Conservation (phyloP, 202 grass and related monocot species). For the Carex arenaria region DNA sequence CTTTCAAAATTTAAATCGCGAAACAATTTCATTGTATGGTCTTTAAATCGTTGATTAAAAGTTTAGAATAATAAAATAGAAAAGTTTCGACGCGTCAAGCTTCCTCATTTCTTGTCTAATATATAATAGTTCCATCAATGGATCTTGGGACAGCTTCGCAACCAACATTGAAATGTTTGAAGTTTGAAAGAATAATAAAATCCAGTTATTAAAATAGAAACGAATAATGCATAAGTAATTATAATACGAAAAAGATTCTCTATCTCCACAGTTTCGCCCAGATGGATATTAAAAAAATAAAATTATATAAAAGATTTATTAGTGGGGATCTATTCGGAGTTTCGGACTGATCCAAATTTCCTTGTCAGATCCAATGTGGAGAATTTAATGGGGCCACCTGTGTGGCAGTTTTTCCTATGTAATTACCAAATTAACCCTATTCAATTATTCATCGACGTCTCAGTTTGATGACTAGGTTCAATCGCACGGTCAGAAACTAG, state of each 20-base stretch:
- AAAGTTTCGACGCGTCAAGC: background rate
- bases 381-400: background rate
- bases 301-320: background rate
- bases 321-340: slow-evolving; percentile 10
- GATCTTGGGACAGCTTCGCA: background rate
- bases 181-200: background rate
- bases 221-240: background rate
- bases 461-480: too few species aligned
- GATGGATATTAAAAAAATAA: background rate
- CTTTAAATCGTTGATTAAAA: background rate
- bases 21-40: background rate
- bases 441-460: too few species aligned
- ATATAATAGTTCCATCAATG: background rate
- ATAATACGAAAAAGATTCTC: background rate
- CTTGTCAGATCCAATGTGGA: background rate
- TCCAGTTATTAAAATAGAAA: background rate
- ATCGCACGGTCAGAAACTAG: too few species aligned
- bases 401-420: background rate
- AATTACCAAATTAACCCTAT: too few species aligned
- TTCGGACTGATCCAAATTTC: background rate
- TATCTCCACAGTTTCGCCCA: slow-evolving; percentile 33
- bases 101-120: background rate
- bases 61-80: background rate
- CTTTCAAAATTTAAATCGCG: too few species aligned
- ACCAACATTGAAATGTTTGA: background rate